Evolutionary conservation across 805 yeast genomes (phyloP).

Genomic region (Torulaspora franciscae): DNA sequence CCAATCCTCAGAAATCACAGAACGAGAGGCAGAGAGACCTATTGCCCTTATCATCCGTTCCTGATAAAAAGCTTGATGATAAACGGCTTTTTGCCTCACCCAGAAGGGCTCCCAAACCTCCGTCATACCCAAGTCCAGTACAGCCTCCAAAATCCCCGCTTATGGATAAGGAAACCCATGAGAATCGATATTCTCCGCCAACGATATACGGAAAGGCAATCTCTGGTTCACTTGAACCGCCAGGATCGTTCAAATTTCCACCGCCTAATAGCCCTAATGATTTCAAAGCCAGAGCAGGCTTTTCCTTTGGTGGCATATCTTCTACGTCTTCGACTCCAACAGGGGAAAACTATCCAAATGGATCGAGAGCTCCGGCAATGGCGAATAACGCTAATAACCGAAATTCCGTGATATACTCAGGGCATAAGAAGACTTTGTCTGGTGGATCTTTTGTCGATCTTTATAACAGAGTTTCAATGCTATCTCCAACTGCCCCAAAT

Average conservation of each 20-base stretch:
- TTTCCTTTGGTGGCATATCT: constrained; percentile 5
- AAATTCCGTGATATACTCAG: constrained; percentile 20
- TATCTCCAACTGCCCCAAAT: constrained; percentile 19
- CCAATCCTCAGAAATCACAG: constrained; percentile 3
- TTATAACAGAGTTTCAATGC: constrained; percentile 31
- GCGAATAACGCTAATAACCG: constrained; percentile 15
- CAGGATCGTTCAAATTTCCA: constrained; percentile 8
- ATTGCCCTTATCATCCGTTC: constrained; percentile 19
- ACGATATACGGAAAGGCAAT: constrained; percentile 26
- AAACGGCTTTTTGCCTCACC: constrained; percentile 52
- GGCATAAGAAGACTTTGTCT: constrained; percentile 30
- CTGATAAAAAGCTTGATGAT: constrained; percentile 11
- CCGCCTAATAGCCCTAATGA: constrained; percentile 7
- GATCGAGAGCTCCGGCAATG: constrained; percentile 1
- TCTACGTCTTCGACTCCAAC: constrained; percentile 8
- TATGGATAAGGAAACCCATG: constrained; percentile 8
- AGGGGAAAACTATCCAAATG: constrained; percentile 1
- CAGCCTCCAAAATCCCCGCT: constrained; percentile 36
- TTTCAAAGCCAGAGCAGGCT: constrained; percentile 4
- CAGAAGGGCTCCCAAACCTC: constrained; percentile 71
- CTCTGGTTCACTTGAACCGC: constrained; percentile 7
- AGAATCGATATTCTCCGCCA: constrained; percentile 22
- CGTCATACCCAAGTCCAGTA: constrained; percentile 44
- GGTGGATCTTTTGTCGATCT: constrained; percentile 36
- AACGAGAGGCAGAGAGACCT: constrained; percentile 3